These are phyloP conservation scores for Emmonsiellopsis sp. DNA, from an alignment of 2,329 filamentous ascomycete genomes.

Conservation along the genomic window DNA sequence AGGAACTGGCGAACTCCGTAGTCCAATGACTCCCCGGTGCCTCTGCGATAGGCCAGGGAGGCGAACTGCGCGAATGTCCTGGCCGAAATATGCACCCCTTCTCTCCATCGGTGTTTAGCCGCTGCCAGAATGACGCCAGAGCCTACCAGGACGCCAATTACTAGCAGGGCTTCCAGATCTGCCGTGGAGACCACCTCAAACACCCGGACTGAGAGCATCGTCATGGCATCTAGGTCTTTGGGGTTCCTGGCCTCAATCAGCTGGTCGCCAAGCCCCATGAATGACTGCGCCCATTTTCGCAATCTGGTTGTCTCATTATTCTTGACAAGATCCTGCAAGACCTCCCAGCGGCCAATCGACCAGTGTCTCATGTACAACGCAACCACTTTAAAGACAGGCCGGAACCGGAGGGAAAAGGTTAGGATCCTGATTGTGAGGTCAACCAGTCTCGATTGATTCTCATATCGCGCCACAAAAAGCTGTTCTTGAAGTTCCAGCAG, in stretches of 20 bases:
- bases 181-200: slow-evolving; percentile 9
- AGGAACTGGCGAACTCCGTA: slow-evolving; percentile 14
- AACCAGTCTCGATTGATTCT: slow-evolving; percentile 10
- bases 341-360: slow-evolving; percentile 15
- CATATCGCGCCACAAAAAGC: slow-evolving; percentile 9
- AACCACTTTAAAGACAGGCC: slow-evolving; percentile 12
- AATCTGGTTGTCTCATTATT: slow-evolving; percentile 13
- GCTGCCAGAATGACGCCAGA: slow-evolving; percentile 10
- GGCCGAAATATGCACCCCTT: slow-evolving; percentile 13
- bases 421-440: slow-evolving; percentile 11
- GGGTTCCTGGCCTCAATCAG: slow-evolving; percentile 12
- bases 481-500: slow-evolving; percentile 15
- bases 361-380: slow-evolving; percentile 14
- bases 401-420: slow-evolving; percentile 9
- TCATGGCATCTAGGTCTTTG: slow-evolving; percentile 12
- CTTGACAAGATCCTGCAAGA: slow-evolving; percentile 16
- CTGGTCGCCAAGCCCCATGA: slow-evolving; percentile 8
- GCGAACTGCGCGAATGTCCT: slow-evolving; percentile 12
- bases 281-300: slow-evolving; percentile 14
- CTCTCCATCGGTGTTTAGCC: slow-evolving; percentile 13
- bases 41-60: slow-evolving; percentile 12
- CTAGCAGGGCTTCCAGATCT: slow-evolving; percentile 10
- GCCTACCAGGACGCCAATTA: slow-evolving; percentile 9
- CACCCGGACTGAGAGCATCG: slow-evolving; percentile 11
- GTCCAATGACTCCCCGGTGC: slow-evolving; percentile 13